Conservation (phyloP, 192 early-diverging fungal species). For the Thoreauomyces humboldtii region DNA sequence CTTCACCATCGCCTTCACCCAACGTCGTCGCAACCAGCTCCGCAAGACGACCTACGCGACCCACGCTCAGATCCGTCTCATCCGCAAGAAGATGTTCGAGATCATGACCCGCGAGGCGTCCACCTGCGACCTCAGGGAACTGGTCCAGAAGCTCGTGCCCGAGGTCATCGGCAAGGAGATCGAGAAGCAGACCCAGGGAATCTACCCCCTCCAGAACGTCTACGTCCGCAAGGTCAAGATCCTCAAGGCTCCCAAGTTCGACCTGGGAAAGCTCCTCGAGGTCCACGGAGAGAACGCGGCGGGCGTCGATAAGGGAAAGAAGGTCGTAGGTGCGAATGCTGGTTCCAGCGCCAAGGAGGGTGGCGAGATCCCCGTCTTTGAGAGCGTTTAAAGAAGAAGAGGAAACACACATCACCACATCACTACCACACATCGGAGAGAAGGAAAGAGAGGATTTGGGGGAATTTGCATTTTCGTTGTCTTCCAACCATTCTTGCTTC, state of each 20-base stretch:
- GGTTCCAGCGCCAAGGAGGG: conserved; percentile 80
- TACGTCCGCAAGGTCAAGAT: conserved; percentile 99
- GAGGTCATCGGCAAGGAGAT: conserved; percentile 98
- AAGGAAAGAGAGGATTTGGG: no score
- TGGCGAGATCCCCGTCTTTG: conserved; percentile 62
- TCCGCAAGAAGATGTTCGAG: conserved; percentile 99
- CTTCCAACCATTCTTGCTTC: no score
- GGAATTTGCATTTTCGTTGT: no score
- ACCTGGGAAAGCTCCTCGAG: conserved; percentile 93
- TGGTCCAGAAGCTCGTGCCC: conserved; percentile 93
- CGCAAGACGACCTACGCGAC: conserved; percentile 98
- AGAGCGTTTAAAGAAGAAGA: conserved; percentile 25
- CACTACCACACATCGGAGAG: no score
- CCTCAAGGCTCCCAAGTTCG: conserved; percentile 95
- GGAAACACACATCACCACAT: neutral
- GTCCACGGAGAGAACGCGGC: conserved; percentile 94
- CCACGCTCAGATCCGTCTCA: conserved; percentile 92
- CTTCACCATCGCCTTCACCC: conserved; percentile 97
- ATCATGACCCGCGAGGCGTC: conserved; percentile 86
- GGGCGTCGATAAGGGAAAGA: conserved; percentile 70
- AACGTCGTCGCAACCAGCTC: conserved; percentile 89
- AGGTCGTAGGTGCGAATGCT: conserved; percentile 71
- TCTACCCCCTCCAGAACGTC: conserved; percentile 98
- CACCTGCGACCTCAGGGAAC: conserved; percentile 89
- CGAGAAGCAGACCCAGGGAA: conserved; percentile 93